Base-by-base conservation (phyloP, 176 grass and related monocot species). In the Otatea glauca region DNA sequence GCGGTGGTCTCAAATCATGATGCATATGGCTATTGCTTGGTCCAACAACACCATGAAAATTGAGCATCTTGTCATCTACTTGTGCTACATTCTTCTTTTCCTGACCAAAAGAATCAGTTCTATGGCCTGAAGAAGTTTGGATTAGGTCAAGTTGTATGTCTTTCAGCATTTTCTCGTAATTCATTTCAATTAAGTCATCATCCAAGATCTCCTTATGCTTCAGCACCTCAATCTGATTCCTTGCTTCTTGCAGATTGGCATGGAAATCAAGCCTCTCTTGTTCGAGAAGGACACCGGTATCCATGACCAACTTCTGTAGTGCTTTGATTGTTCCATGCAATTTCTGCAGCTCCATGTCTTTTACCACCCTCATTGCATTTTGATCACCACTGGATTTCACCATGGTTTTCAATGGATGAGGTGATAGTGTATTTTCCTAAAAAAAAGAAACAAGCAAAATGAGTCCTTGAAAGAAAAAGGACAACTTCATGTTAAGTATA, bases 131-230 rank as follows among this genome's bases (percentile, higher is more conserved):
- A 77, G 89, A 90, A 87, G 82, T 87, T 83, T 94, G 88, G 51
- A 90, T 80, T 23, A 96, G 88, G 69, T 99, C 96, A 42, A 96
- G 89, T 42, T 94, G 89, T 76, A 99, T 89, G 66, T 99, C 86
- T 85, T 95, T 99, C 64, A 92, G 60, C 86, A 92, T 97, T 73
- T 92, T 70, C 51, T 90, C 91, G 0, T 93, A 92, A 15, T 88
- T 85, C 68, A 87, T 83, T 77, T 82, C 83, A 47, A 82, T 68
- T 62, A 86, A 67, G 41, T 93, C 89, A 59, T 83, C 93, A 53
- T 93, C 87, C 34, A 87, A 71, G 21, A 90, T 96, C 82, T 92
- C 93, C 86, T 88, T 99, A 20, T 88, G 86, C 77, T 88, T 99
- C 39, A 99, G 68, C 38, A 86, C 60, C 84, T 93, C 93, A 50